Percentiles rank a stretch among this genome's conserved stretches.
These are phyloP conservation scores for Sporodiniella umbellata DNA, from an alignment of 371 early-diverging fungal genomes.

Conservation along the genomic window DNA sequence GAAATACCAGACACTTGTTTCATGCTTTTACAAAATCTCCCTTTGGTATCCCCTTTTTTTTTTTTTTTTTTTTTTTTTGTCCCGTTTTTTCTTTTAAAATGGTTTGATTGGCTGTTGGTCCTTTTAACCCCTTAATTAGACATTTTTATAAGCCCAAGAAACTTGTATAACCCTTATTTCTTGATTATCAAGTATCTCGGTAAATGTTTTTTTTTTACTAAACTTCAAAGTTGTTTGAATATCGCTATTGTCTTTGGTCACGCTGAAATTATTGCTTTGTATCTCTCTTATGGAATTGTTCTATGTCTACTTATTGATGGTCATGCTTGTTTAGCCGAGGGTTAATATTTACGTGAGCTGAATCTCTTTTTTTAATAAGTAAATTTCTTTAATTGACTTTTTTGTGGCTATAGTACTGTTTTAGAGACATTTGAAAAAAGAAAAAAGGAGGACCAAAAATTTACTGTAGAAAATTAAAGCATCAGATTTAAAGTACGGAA, in stretches of 20 bases:
- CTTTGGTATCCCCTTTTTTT: no score
- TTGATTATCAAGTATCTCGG: conserved; percentile 99
- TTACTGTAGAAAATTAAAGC: no score
- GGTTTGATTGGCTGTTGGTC: conserved; percentile 95
- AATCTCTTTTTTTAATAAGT: not conserved
- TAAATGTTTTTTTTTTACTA: conserved; percentile 25
- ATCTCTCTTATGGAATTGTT: conserved; percentile 92
- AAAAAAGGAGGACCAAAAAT: no score
- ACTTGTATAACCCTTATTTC: conserved; percentile 99
- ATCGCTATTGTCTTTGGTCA: conserved; percentile 98
- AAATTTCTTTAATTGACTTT: not conserved
- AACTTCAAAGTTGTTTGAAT: conserved; percentile 72
- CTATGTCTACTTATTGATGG: conserved; percentile 99
- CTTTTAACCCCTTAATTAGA: conserved; percentile 95
- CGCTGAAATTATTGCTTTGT: conserved; percentile 97
- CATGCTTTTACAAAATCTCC: no score
- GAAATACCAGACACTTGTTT: no score
- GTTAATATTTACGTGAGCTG: conserved; percentile 23
- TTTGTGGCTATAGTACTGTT: not conserved
- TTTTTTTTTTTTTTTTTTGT: no score
- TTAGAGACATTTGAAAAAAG: not conserved
- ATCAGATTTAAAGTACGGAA: not conserved
- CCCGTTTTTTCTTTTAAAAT: no score
- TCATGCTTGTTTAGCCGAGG: conserved; percentile 93
- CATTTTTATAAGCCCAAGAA: conserved; percentile 98